These are phyloP conservation scores for Alternaria consortialis DNA, from an alignment of 2,329 filamentous ascomycete genomes.

Conservation along the genomic window DNA sequence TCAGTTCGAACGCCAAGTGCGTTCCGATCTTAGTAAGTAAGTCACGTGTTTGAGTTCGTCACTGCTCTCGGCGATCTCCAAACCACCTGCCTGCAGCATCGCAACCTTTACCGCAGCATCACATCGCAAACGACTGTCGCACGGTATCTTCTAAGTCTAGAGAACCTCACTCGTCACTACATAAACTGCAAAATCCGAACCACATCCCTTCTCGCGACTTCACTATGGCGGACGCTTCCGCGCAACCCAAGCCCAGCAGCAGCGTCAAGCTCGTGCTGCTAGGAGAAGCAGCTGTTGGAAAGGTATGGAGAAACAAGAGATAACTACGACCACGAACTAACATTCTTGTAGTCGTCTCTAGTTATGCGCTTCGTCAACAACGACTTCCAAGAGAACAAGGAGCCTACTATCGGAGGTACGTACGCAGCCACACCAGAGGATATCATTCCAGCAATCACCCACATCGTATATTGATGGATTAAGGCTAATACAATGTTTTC, in stretches of 20 bases:
- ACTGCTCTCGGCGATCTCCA: slow-evolving; percentile 22
- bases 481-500: slow-evolving; percentile 17
- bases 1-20: neutral
- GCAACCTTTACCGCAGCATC: slow-evolving; percentile 12
- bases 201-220: slow-evolving; percentile 13
- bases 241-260: slow-evolving; percentile 91
- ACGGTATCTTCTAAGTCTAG: neutral
- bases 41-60: slow-evolving; percentile 27
- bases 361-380: slow-evolving; percentile 99
- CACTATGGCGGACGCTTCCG: slow-evolving; percentile 74
- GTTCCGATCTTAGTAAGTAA: slow-evolving; percentile 18
- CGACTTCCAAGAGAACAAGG: slow-evolving; percentile 99
- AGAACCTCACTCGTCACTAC: neutral
- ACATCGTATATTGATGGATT: too few species aligned
- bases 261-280: slow-evolving; percentile 99
- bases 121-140: slow-evolving; percentile 5
- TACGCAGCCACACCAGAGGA: slow-evolving; percentile 19
- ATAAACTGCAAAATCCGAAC: neutral
- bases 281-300: slow-evolving; percentile 97
- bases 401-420: slow-evolving; percentile 96
- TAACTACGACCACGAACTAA: neutral
- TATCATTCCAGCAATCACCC: neutral
- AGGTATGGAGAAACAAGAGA: slow-evolving; percentile 66
- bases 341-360: slow-evolving; percentile 77
- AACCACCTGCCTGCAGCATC: slow-evolving; percentile 26